Conservation (phyloP, 2,329 filamentous ascomycete species). For the Neofusicoccum umdonicola region DNA sequence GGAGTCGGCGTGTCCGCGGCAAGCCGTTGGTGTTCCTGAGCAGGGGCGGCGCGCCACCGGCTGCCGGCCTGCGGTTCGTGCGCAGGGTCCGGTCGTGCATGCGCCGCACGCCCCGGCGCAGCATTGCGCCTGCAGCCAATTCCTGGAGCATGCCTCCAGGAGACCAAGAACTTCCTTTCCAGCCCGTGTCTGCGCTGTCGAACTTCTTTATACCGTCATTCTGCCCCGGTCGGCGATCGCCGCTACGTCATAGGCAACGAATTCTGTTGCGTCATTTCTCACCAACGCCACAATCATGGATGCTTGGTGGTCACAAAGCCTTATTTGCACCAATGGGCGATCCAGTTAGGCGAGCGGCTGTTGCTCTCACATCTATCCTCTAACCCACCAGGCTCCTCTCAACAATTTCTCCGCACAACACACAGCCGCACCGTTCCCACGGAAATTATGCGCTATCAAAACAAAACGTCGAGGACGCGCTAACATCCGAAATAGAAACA, state of each 20-base stretch:
- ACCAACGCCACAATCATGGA: not conserved
- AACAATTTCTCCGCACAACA: not conserved
- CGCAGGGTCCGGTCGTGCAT: not conserved
- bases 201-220: not conserved
- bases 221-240: not conserved
- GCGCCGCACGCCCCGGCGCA: not conserved
- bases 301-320: not conserved
- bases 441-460: not conserved
- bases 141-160: conserved; percentile 34
- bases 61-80: not conserved
- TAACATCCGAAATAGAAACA: conserved; percentile 17
- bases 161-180: too few species aligned
- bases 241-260: conserved; percentile 4
- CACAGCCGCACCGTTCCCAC: too few species aligned
- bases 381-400: too few species aligned
- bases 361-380: too few species aligned
- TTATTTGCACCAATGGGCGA: not conserved
- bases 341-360: too few species aligned
- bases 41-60: not conserved
- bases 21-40: not conserved
- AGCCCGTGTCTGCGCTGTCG: not conserved
- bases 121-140: conserved; percentile 20
- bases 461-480: not conserved
- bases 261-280: conserved; percentile 4
- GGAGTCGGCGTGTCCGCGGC: not conserved